Base-by-base conservation (phyloP, 441 rosid genomes). In the Erodium texanum region DNA sequence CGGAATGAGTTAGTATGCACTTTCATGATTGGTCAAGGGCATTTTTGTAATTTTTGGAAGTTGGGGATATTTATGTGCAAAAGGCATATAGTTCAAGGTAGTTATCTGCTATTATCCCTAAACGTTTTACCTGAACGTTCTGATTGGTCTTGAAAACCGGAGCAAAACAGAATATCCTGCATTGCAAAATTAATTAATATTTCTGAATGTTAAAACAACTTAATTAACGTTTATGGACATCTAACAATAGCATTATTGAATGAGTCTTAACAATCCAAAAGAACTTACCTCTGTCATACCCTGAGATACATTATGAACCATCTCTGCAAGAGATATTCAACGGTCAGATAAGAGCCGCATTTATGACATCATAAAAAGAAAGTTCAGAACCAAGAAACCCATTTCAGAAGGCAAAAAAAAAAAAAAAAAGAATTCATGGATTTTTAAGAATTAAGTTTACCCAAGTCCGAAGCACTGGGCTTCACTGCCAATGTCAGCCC, bases 401-500 rank as follows among this genome's bases (percentile, higher is more conserved):
- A 32, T 32, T 32, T 32, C 36, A 32, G 36, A 32, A 32, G 36
- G 36, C 36, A 32, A 4, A 1, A 32, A 32, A 32, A 32, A 32
- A 4, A 1, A n/a, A n/a, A n/a, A n/a, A n/a, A n/a, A n/a, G n/a
- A n/a, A n/a, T n/a, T n/a, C n/a, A n/a, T n/a, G n/a, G n/a, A n/a
- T n/a, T n/a, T n/a, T n/a, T n/a, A n/a, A n/a, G n/a, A n/a, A n/a
- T n/a, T n/a, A n/a, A n/a, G n/a, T n/a, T 77, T 80, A 90, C 96
- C 90, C 36, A 87, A 73, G 75, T 83, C 85, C 64, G 96, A 81
- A 75, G 83, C 82, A 76, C 96, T 90, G 65, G 96, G 97, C 73
- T 88, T 86, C 70, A 89, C 93, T 12, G 94, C 98, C 52, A 90
- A 82, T 0, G 96, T 89, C 82, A 93, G 78, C 67, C 97, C 98